Conservation (phyloP, 164 flowering plant genomes). For the Chimonanthus salicifolius region DNA sequence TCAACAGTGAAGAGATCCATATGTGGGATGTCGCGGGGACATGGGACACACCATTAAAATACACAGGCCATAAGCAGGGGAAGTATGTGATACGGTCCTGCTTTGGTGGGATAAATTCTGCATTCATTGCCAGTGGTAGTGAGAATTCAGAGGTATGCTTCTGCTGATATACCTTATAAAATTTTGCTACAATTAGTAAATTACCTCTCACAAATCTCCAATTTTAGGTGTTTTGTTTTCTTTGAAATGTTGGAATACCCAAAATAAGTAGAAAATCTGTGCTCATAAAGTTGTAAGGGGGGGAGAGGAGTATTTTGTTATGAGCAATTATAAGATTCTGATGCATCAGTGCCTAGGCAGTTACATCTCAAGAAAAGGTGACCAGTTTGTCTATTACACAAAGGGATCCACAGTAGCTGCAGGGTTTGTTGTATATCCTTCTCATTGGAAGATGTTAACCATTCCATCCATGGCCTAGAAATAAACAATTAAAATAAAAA, state of each 20-base stretch:
- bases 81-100: conserved; percentile 84
- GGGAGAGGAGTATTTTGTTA: not conserved
- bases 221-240: not conserved
- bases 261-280: not conserved
- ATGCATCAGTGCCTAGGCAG: not conserved
- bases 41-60: conserved; percentile 46
- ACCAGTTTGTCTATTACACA: too few relatives aligned
- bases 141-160: conserved; percentile 78
- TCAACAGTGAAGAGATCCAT: conserved; percentile 84
- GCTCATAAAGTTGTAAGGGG: too few relatives aligned
- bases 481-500: too few relatives aligned
- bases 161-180: not conserved
- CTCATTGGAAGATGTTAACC: not conserved
- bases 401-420: not conserved
- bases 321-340: not conserved
- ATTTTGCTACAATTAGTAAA: not conserved
- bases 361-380: not conserved
- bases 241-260: not conserved
- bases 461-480: not conserved
- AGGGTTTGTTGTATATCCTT: not conserved
- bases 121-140: conserved; percentile 89
- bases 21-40: conserved; percentile 74
- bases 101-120: conserved; percentile 71
- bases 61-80: conserved; percentile 67
- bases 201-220: not conserved